Conservation (phyloP, 805 yeast species). For the Schwanniomyces sp. region DNA sequence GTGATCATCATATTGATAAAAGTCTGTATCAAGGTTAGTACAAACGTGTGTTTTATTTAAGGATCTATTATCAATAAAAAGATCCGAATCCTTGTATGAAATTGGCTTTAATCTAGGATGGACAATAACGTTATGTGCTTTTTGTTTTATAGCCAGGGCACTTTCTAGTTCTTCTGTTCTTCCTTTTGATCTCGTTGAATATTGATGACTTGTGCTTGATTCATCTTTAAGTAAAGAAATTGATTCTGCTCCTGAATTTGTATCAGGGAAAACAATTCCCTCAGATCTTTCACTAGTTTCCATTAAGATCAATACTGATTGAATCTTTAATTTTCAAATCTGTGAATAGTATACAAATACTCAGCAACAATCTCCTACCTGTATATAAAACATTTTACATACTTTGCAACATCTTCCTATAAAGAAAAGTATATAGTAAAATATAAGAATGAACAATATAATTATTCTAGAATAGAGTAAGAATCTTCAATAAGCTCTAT, state of each 20-base stretch:
- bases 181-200: conserved; percentile 26
- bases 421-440: background rate
- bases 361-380: too few relatives aligned
- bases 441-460: too few relatives aligned
- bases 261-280: background rate
- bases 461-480: too few relatives aligned
- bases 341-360: too few relatives aligned
- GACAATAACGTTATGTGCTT: conserved; percentile 27
- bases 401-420: too few relatives aligned
- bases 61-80: background rate
- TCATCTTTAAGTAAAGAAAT: background rate
- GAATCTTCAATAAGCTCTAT: too few relatives aligned
- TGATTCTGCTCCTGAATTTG: background rate
- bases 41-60: background rate
- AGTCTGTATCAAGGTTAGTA: conserved; percentile 17
- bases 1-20: conserved; percentile 64
- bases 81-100: conserved; percentile 23
- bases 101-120: conserved; percentile 38
- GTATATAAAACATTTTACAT: too few relatives aligned
- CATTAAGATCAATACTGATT: background rate
- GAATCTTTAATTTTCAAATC: background rate
- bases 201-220: conserved; percentile 11
- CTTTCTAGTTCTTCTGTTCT: conserved; percentile 16
- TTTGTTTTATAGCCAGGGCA: conserved; percentile 23
- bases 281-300: background rate